A percentile compares a stretch with the other conserved stretches of the same genome.
phyloP scores from a whole-genome alignment of 306 rosid genomes.

The Carpinus viminea region DNA sequence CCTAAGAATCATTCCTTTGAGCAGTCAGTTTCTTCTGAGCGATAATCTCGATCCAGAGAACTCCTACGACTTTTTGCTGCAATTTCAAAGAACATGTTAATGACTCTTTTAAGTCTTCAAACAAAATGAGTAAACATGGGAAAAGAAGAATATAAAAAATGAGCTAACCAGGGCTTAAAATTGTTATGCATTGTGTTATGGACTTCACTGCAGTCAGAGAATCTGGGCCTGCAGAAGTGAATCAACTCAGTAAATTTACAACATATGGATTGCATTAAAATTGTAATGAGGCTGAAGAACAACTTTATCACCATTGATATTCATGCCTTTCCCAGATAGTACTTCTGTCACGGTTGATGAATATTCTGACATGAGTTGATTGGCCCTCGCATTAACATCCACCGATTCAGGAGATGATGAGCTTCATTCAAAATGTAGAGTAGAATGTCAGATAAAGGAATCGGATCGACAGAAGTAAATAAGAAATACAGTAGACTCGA shows the following conservation, averaged over 20 bases:
- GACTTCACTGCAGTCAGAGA: slow-evolving; percentile 53
- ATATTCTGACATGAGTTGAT: slow-evolving; percentile 53
- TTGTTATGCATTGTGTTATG: slow-evolving; percentile 56
- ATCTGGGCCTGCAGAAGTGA: slow-evolving; percentile 48
- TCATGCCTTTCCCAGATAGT: slow-evolving; percentile 48
- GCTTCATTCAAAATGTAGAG: slow-evolving; percentile 31
- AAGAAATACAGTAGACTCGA: slow-evolving; percentile 9
- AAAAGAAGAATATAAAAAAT: neutral
- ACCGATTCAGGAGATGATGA: slow-evolving; percentile 44
- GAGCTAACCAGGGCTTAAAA: slow-evolving; percentile 70
- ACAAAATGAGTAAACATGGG: neutral
- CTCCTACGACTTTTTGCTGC: slow-evolving; percentile 46
- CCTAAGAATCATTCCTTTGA: slow-evolving; percentile 24
- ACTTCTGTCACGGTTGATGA: slow-evolving; percentile 56
- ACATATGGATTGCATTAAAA: neutral
- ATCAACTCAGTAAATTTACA: slow-evolving; percentile 10
- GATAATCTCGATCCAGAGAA: slow-evolving; percentile 34
- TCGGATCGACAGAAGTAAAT: neutral
- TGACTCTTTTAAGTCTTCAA: neutral
- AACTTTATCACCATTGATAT: slow-evolving; percentile 42
- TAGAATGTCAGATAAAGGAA: slow-evolving; percentile 23
- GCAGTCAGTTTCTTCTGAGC: slow-evolving; percentile 26
- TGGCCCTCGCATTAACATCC: slow-evolving; percentile 31
- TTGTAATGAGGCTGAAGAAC: neutral
- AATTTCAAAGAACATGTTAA: slow-evolving; percentile 18